Evolutionary conservation across 1,139 yeast species (phyloP), one percentile per base, ranked within the genome.

Genomic region (Candida albicans): DNA sequence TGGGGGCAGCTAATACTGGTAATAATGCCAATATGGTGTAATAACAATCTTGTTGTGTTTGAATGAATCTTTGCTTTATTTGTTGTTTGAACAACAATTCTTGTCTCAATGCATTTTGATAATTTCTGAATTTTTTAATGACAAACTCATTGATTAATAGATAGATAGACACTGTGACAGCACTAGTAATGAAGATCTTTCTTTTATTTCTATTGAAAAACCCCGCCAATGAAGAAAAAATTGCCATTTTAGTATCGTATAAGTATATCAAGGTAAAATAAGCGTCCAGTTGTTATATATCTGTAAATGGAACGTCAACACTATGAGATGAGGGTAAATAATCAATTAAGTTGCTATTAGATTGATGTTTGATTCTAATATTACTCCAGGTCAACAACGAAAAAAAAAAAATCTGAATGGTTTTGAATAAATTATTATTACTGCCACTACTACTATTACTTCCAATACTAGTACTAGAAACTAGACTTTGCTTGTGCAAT

Each of bases 11-110:
- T 45, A 91, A 70, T 12, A 88, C 88, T 0, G 96, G 96, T 43
- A 89, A 70, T 52, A 93, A 74, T 8, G 96, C 93, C 60, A 87
- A 73, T 46, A 91, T 81, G 0, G 98, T 91, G 65, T 82, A 83
- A 44, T 87, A 77, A 40, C 96, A 88, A 65, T 93, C 98, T 55
- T 84, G 85, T 59, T 91, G 98, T 15, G 96, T 93, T 67, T 90
- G 97, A 43, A 86, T 82, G 58, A 90, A 93, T 49, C 96, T 68
- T 52, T 82, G 65, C 52, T 73, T 76, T 44, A 85, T 84, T 55
- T 87, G 95, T 57, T 88, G 96, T 55, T 84, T 81, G 42, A 90
- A 84, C 47, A 84, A 80, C 45, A 85, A 78, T 64, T 89, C 95
- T 54, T 87, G 87, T 46, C 79, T 75, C 46, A 89, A 66, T 39